Evolutionary conservation across 2,329 filamentous ascomycete genomes (phyloP).

Genomic region (Fusarium begoniae): DNA sequence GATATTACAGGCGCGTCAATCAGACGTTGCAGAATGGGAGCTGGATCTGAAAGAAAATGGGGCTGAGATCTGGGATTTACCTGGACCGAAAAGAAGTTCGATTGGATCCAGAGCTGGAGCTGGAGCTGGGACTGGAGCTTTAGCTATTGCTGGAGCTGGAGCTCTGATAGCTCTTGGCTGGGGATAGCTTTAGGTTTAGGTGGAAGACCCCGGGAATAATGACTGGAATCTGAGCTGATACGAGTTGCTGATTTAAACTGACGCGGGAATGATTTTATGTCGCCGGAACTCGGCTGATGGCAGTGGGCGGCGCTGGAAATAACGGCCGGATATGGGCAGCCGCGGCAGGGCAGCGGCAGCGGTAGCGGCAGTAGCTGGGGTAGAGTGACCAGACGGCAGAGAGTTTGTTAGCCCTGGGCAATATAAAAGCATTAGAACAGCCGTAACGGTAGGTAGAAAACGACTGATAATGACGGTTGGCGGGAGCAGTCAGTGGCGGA

Average conservation of each 20-base stretch:
- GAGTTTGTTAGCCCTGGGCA: conserved; percentile 16
- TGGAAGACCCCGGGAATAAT: conserved; percentile 31
- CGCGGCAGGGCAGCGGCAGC: conserved; percentile 26
- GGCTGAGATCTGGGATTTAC: conserved; percentile 24
- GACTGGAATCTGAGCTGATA: conserved; percentile 14
- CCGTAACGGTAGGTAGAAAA: not conserved
- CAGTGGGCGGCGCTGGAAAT: conserved; percentile 44
- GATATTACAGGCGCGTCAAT: conserved; percentile 15
- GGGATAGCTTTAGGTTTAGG: conserved; percentile 5
- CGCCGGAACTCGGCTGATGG: conserved; percentile 37
- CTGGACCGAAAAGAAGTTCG: conserved; percentile 11
- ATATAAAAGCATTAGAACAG: conserved; percentile 1
- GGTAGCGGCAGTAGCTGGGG: conserved; percentile 20
- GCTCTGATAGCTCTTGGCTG: conserved; percentile 14
- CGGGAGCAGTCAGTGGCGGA: not conserved
- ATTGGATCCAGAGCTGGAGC: conserved; percentile 17
- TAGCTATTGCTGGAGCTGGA: conserved; percentile 13
- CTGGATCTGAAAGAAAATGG: conserved; percentile 26
- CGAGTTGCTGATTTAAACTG: conserved; percentile 8
- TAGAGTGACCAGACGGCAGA: conserved; percentile 14
- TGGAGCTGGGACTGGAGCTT: conserved; percentile 17
- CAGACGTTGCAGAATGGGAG: conserved; percentile 4
- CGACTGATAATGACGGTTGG: not conserved
- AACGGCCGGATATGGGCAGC: conserved; percentile 37
- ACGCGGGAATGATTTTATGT: conserved; percentile 18